phyloP scores from a whole-genome alignment of 768 basidiomycete genomes.

The Suillus brevipes region DNA sequence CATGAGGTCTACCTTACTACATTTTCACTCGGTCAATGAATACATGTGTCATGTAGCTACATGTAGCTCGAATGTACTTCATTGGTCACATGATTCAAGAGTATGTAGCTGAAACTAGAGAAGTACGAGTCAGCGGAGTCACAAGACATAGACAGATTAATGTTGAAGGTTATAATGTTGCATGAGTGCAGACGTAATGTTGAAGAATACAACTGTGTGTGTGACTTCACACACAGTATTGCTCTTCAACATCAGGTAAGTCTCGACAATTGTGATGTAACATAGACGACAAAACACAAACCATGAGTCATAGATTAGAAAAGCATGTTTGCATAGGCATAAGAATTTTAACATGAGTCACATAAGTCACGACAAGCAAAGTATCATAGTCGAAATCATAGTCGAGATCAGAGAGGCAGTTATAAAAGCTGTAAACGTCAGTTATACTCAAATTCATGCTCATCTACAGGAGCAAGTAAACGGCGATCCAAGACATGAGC shows the following conservation, averaged over 20 bases:
- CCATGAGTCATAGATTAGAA: neutral
- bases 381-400: neutral
- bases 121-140: neutral
- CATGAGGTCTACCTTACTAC: neutral
- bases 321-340: neutral
- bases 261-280: neutral
- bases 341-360: neutral
- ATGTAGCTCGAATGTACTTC: neutral
- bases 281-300: neutral
- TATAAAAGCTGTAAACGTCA: neutral
- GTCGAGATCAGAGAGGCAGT: neutral
- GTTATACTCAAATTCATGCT: slow-evolving; percentile 1
- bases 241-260: neutral
- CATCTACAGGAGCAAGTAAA: slow-evolving; percentile 3
- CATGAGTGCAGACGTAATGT: neutral
- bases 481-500: neutral
- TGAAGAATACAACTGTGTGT: too few relatives aligned
- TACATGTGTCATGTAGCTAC: neutral
- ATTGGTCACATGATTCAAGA: neutral
- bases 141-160: neutral
- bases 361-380: neutral
- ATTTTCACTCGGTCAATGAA: neutral
- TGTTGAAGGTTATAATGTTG: neutral
- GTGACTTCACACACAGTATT: neutral
- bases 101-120: neutral